Base-by-base conservation (phyloP, 2,329 filamentous ascomycete genomes). In the Hypoxylon sp. region DNA sequence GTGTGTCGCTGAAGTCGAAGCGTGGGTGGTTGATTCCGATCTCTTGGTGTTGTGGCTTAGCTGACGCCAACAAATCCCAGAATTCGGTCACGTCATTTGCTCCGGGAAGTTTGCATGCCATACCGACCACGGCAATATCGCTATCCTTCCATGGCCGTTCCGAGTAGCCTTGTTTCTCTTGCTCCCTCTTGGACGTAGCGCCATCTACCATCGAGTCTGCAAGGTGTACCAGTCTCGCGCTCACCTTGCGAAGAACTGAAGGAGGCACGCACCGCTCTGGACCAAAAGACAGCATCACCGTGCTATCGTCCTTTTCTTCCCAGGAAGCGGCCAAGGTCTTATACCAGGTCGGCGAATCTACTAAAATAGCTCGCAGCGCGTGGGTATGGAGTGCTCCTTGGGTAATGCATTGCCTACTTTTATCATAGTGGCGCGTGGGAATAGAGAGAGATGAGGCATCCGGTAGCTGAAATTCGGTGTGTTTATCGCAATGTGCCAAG, bases 71-170 rank as follows among this genome's bases (percentile, higher is more conserved):
- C 13, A 74, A 51, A 3, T 71, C 53, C 72, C 72, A 74, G 57
- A 73, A 74, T 14, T 73, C 64, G 1, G 59, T 57, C 10, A 71
- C 39, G 11, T 63, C 51, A 13, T 71, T 59, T 35, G 71, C 73
- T 2, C 79, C 78, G 3, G 80, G 77, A 9, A 81, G 75, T 5
- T 78, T 75, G 67, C 80, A 81, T 0, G 74, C 78, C 57, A 74
- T 78, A 42, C 81, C 81, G 35, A 82, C 71, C 26, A 82, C 75
- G n/a, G 80, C 81, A 52, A 83, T 80, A 42, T 78, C 67, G n/a
- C 66, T 53, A 11, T 66, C 64, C 11, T 26, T 9, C 59, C 59
- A 61, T 26, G 48, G 37, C 13, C 59, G 48, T 13, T 54, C 59
- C 37, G 59, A 11, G 13, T 61, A 54, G 3, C 26, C 24, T n/a